phyloP scores from a whole-genome alignment of 345 rosid genomes.

The Heritiera fomes region DNA sequence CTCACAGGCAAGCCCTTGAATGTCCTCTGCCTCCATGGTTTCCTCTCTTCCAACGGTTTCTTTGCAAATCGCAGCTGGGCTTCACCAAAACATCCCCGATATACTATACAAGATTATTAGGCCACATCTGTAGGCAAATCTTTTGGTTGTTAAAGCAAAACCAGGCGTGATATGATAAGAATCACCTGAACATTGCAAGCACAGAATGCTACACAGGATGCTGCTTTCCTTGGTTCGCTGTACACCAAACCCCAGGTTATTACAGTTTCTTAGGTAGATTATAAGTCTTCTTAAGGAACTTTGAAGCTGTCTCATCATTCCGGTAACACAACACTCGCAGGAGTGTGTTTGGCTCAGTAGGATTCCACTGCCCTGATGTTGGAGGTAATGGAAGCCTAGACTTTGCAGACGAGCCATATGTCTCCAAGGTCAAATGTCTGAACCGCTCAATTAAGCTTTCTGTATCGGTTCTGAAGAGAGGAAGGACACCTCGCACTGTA shows the following conservation, averaged over 20 bases:
- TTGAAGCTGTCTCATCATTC: constrained; percentile 79
- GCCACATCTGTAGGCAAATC: neutral
- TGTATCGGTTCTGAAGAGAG: constrained; percentile 78
- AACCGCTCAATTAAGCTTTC: constrained; percentile 82
- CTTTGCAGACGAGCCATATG: constrained; percentile 74
- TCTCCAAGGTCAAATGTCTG: constrained; percentile 66
- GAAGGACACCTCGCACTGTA: constrained; percentile 68
- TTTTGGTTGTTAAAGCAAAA: neutral
- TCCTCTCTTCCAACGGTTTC: neutral
- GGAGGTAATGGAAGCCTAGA: constrained; percentile 92
- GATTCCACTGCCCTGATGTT: constrained; percentile 90
- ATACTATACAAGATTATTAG: constrained; percentile 27
- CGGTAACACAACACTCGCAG: constrained; percentile 86
- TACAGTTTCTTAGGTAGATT: constrained; percentile 79
- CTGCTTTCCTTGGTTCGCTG: constrained; percentile 27
- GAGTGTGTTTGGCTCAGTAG: constrained; percentile 82
- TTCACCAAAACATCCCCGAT: neutral
- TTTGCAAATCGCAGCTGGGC: neutral
- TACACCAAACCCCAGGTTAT: constrained; percentile 11
- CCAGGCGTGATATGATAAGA: constrained; percentile 5
- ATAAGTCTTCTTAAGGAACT: constrained; percentile 82
- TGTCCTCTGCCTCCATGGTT: neutral
- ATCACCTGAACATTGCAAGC: neutral
- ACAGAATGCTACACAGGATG: constrained; percentile 19
- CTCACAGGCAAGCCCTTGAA: neutral